Conservation (phyloP, 441 rosid species). For the Populus tomentosa region DNA sequence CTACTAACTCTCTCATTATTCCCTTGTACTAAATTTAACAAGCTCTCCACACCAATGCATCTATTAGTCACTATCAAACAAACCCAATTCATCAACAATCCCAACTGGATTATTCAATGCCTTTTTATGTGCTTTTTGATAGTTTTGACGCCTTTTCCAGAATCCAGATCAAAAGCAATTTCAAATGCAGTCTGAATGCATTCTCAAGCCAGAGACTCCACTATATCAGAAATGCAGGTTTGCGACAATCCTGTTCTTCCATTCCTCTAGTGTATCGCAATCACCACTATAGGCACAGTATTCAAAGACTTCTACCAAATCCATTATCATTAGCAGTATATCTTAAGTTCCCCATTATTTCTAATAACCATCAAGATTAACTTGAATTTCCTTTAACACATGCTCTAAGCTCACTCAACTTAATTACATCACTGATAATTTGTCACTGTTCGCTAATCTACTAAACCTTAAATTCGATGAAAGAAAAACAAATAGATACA, state of each 20-base stretch:
- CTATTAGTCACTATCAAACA: neutral
- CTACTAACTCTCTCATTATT: neutral
- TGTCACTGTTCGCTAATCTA: neutral
- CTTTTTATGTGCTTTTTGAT: neutral
- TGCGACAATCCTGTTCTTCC: neutral
- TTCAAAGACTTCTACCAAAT: neutral
- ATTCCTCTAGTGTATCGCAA: neutral
- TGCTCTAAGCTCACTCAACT: neutral
- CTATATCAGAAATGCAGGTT: neutral
- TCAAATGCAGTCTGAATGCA: neutral
- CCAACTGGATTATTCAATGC: neutral
- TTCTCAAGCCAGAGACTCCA: neutral
- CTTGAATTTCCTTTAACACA: neutral
- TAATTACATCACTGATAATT: neutral
- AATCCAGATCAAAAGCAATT: too few species aligned
- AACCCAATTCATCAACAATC: neutral
- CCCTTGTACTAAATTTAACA: neutral
- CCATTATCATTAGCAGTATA: neutral
- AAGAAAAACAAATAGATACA: neutral
- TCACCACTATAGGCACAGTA: neutral
- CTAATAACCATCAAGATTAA: neutral
- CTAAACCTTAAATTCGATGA: neutral
- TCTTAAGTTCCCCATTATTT: neutral
- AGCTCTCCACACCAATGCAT: neutral
- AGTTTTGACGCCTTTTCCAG: too few species aligned